Evolutionary conservation across 2,329 filamentous ascomycete genomes (phyloP).

Genomic region (Purpureocillium takamizusanense): DNA sequence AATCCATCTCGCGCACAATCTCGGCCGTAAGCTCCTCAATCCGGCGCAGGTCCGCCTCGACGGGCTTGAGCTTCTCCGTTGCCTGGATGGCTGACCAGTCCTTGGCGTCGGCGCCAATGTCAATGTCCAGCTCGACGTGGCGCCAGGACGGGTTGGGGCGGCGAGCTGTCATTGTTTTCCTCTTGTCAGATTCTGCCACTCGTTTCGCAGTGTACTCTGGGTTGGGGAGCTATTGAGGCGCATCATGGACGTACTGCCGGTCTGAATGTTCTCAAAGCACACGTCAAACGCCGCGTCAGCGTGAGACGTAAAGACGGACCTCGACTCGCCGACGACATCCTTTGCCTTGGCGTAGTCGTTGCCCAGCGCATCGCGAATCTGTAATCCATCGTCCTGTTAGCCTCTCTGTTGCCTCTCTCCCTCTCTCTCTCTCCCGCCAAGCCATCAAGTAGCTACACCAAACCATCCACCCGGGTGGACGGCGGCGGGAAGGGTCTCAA

Average conservation of each 20-base stretch:
- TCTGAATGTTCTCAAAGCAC: constrained; percentile 83
- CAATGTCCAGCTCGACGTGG: constrained; percentile 83
- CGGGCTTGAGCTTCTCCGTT: constrained; percentile 93
- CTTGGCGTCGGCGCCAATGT: constrained; percentile 93
- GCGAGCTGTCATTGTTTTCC: too few relatives aligned
- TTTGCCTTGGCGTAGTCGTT: constrained; percentile 92
- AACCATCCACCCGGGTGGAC: too few relatives aligned
- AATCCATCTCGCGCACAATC: constrained; percentile 92
- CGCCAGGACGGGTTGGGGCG: constrained; percentile 46
- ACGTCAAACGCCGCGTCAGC: constrained; percentile 91
- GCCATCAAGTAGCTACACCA: too few relatives aligned
- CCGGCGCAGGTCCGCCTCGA: constrained; percentile 87
- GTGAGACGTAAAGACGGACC: constrained; percentile 89
- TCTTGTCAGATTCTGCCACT: too few relatives aligned
- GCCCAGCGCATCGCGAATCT: constrained; percentile 92
- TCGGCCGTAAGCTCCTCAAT: constrained; percentile 87
- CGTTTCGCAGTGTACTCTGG: too few relatives aligned
- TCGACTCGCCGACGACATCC: constrained; percentile 84
- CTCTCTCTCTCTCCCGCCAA: neutral
- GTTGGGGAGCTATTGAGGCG: too few relatives aligned
- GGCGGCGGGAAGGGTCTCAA: neutral
- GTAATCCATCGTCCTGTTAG: constrained; percentile 6
- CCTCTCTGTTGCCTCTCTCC: too few relatives aligned
- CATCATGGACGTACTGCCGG: constrained; percentile 59
- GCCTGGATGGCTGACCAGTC: constrained; percentile 97